Percentiles rank a stretch among this genome's conserved stretches.
Evolutionary conservation across 2,329 filamentous ascomycete genomes (phyloP).

Genomic region (Juglanconis sp.): DNA sequence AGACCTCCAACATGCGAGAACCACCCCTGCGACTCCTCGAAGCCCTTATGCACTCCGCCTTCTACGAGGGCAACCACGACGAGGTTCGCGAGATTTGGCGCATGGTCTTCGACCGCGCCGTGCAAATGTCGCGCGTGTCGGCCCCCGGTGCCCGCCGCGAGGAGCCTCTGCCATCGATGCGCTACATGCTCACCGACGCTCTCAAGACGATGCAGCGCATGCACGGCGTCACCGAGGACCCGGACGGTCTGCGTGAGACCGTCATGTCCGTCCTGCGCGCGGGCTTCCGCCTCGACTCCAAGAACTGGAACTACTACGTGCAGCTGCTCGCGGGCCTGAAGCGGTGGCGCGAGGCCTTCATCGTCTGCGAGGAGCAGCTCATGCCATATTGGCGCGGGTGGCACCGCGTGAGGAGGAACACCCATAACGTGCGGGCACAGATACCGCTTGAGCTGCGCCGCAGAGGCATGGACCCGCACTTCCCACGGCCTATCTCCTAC

Average conservation of each 20-base stretch:
- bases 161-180: conserved; percentile 43
- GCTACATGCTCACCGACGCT: conserved; percentile 51
- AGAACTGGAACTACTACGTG: conserved; percentile 79
- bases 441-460: conserved; percentile 38
- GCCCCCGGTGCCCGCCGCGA: conserved; percentile 23
- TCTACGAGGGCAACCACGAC: conserved; percentile 53
- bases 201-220: conserved; percentile 48
- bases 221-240: conserved; percentile 37
- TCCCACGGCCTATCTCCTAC: conserved; percentile 38
- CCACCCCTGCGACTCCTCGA: conserved; percentile 57
- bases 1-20: conserved; percentile 4
- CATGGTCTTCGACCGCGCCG: conserved; percentile 52
- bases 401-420: conserved; percentile 34
- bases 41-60: conserved; percentile 66
- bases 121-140: conserved; percentile 37
- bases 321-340: conserved; percentile 61
- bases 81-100: conserved; percentile 67
- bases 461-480: conserved; percentile 33
- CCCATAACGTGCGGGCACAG: conserved; percentile 24
- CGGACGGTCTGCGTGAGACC: conserved; percentile 44
- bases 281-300: conserved; percentile 72
- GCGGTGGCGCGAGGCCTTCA: conserved; percentile 65
- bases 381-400: conserved; percentile 80
- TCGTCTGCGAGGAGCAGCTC: conserved; percentile 70
- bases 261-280: conserved; percentile 54